A percentile compares a stretch with the other conserved stretches of the same genome.
Evolutionary conservation across 2,329 filamentous ascomycete genomes (phyloP).

Genomic region (Ciborinia camelliae): DNA sequence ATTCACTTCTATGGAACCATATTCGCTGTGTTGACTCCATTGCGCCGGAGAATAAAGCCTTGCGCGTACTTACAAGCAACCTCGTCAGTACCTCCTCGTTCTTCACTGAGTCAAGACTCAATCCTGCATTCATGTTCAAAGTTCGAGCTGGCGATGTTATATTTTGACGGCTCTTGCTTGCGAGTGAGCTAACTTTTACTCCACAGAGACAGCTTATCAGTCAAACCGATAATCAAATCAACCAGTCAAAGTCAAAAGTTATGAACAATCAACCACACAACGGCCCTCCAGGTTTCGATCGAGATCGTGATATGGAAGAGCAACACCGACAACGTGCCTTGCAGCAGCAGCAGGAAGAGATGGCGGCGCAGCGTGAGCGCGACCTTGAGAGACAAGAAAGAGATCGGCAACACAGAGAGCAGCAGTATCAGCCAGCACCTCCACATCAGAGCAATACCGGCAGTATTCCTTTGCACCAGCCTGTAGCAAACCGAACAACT

Average conservation of each 20-base stretch:
- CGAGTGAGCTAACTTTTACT: not conserved
- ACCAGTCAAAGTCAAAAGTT: not conserved
- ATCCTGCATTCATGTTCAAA: not conserved
- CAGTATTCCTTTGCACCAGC: slow-evolving; percentile 89
- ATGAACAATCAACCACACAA: slow-evolving; percentile 37
- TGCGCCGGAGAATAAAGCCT: slow-evolving; percentile 21
- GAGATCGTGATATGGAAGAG: slow-evolving; percentile 48
- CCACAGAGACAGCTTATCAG: not conserved
- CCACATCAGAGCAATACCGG: slow-evolving; percentile 84
- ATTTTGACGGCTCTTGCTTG: not conserved
- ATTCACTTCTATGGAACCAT: slow-evolving; percentile 20
- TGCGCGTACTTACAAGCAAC: slow-evolving; percentile 17
- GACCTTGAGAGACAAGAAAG: slow-evolving; percentile 49
- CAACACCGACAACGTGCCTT: slow-evolving; percentile 54
- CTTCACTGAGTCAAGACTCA: not conserved
- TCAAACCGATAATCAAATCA: not conserved
- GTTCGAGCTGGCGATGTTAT: not conserved
- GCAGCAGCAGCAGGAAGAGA: slow-evolving; percentile 50
- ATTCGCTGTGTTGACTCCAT: slow-evolving; percentile 16
- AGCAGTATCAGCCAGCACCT: slow-evolving; percentile 59
- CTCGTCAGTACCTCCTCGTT: slow-evolving; percentile 13
- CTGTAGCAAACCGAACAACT: slow-evolving; percentile 76
- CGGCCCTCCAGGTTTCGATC: slow-evolving; percentile 34
- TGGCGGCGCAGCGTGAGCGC: slow-evolving; percentile 48
- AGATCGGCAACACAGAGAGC: slow-evolving; percentile 60